Evolutionary conservation across 2,329 filamentous ascomycete genomes (phyloP), one percentile per base, ranked within the genome.

Genomic region (Aspergillus fumigatus): DNA sequence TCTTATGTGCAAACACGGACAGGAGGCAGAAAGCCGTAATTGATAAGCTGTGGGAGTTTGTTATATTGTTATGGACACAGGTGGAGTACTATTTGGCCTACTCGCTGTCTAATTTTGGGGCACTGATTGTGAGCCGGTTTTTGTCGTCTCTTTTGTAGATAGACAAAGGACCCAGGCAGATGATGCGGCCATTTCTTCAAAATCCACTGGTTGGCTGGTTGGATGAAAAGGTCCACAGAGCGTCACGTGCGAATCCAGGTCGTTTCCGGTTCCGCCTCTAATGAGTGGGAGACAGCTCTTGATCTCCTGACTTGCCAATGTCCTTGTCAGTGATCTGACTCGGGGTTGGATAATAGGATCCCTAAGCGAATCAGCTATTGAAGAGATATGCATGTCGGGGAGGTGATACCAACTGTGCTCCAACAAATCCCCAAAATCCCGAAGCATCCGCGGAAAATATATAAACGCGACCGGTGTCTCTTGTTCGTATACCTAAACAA

Each of bases 401-500:
- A 8, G 6, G 38, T 41, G 38, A 41, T 41, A 59, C 52, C 19
- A 57, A 40, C 43, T 57, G 40, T 43, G 50, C 50, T 9, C 45
- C 6, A 25, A 59, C 21, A 23, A 50, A 56, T 26, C 50, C 45
- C 57, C 45, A 55, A 47, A 59, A 59, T 35, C 41, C 52, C 9
- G 49, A 60, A 38, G 51, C 29, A 21, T 58, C 55, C 27, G 51
- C 55, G 10, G 51, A 55, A 25, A 59, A 59, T 14, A 54, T 58
- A 40, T 56, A 56, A 27, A 59, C 47, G 45, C 54, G 26, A 17
- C 50, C 51, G 32, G 55, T 52, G 19, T 58, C 51, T 51, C 52
- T 54, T 47, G 58, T 51, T 5, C 54, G 51, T 29, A 62, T 62
- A 6, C 58, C 58, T n/a, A 60, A 19, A 55, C 48, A 62, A 45